Evolutionary conservation across 1,284 basidiomycete species (phyloP), one percentile per base, ranked within the genome.

Genomic region (Termitomyces sp.): DNA sequence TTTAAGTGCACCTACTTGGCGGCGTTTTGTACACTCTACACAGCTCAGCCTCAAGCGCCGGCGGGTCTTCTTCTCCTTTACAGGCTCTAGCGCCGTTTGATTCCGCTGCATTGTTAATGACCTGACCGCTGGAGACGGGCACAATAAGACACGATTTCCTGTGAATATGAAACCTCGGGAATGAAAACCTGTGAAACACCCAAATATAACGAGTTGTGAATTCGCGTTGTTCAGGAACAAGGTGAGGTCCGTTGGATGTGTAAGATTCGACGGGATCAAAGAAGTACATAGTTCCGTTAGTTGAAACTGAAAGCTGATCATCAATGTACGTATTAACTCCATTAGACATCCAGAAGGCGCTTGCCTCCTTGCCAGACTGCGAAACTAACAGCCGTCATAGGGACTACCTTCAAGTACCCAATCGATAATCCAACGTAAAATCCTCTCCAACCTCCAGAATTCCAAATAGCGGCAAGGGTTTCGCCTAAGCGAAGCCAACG

Each of bases 371-470:
- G 86, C 90, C 90, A 92, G 26, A 84, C 84, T 31, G 85, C 76
- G 64, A 83, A 92, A 67, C 84, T 88, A 53, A 91, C 84, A 53
- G 89, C 88, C 12, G 91, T 97, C 94, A 98, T 98, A 12, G 96
- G 96, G 51, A 98, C 81, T n/a, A 98, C 88, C 76, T 99, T 98
- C 55, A 98, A 66, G 71, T 94, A 97, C 0, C 97, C 97, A 61
- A 99, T 93, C 55, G 86, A 86, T 61, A 99, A 73, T 0, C 97
- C 97, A 15, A 98, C 87, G 67, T 91, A 99, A 70, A 98, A 99
- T 0, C 94, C 95, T 65, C 85, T 78, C 84, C 83, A 90, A 1
- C 95, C 94, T 33, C 78, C 74, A 7, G 78, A 71, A 8, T 67
- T 66, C 78, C 88, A 97, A 19, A 99, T 84, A 13, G 73, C 72